Percentiles rank a stretch among this genome's conserved stretches.
These are phyloP conservation scores for Plasmopara muralis DNA, from an alignment of 352 stramenopile species.

Conservation along the genomic window DNA sequence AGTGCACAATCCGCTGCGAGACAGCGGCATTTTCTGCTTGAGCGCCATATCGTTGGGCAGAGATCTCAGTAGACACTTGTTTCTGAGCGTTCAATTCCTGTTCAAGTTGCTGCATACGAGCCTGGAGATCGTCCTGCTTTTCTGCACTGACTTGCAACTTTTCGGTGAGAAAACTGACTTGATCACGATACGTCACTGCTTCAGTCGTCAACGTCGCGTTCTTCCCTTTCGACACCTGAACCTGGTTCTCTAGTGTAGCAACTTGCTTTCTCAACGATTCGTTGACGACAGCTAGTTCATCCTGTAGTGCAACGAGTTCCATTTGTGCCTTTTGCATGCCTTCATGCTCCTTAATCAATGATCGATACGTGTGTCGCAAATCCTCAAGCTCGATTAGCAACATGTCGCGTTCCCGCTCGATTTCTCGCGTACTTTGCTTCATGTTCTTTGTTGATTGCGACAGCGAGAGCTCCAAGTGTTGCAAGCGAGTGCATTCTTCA, in stretches of 20 bases:
- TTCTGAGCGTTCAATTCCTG: conserved; percentile 58
- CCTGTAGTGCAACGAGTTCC: conserved; percentile 46
- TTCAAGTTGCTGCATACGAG: conserved; percentile 39
- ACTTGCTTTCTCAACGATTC: conserved; percentile 63
- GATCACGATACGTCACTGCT: conserved; percentile 57
- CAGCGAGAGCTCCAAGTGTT: conserved; percentile 43
- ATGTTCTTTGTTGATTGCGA: conserved; percentile 47
- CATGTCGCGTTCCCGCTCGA: conserved; percentile 60
- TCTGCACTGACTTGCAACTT: conserved; percentile 56
- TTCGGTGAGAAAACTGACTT: conserved; percentile 73
- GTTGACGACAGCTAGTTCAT: conserved; percentile 58
- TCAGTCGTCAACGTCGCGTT: conserved; percentile 51
- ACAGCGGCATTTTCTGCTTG: conserved; percentile 70
- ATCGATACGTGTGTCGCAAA: conserved; percentile 61
- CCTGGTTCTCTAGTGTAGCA: conserved; percentile 47
- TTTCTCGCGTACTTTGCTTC: conserved; percentile 49
- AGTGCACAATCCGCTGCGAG: conserved; percentile 65
- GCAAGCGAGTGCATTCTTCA: conserved; percentile 64
- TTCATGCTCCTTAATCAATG: conserved; percentile 67
- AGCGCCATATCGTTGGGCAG: conserved; percentile 62
- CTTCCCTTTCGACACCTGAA: conserved; percentile 44
- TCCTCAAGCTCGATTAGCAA: conserved; percentile 75
- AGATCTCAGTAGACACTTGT: conserved; percentile 70
- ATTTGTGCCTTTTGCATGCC: conserved; percentile 49
- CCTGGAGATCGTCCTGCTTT: conserved; percentile 43